Conservation (phyloP, 768 basidiomycete genomes). For the Leccinum pellstonianum region DNA sequence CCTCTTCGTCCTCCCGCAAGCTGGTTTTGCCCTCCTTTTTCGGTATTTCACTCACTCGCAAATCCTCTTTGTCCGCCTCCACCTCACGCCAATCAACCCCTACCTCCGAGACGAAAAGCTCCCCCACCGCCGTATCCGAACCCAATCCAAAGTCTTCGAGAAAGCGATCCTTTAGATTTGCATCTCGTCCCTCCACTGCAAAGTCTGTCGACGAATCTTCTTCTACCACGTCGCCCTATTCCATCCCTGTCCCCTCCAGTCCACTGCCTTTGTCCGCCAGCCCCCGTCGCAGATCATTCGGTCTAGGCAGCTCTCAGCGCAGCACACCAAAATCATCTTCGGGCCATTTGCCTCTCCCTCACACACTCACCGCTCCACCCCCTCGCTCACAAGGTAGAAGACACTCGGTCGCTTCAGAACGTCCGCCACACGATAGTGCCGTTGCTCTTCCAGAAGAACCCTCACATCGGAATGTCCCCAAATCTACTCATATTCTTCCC, state of each 20-base stretch:
- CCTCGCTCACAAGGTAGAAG: slow-evolving; percentile 27
- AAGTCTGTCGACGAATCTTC: slow-evolving; percentile 26
- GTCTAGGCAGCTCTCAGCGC: slow-evolving; percentile 28
- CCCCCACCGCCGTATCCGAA: slow-evolving; percentile 24
- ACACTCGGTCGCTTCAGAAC: slow-evolving; percentile 31
- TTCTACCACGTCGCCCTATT: slow-evolving; percentile 18
- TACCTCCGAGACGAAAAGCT: slow-evolving; percentile 22
- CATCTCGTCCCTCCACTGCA: slow-evolving; percentile 32
- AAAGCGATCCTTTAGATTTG: slow-evolving; percentile 32
- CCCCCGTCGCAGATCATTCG: slow-evolving; percentile 34
- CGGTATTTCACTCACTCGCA: slow-evolving; percentile 31
- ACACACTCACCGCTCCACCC: slow-evolving; percentile 8
- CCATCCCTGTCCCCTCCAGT: slow-evolving; percentile 30
- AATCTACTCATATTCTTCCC: slow-evolving; percentile 6
- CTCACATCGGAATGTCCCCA: slow-evolving; percentile 14
- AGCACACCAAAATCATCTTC: slow-evolving; percentile 32
- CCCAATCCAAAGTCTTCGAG: slow-evolving; percentile 17
- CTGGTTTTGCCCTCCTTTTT: slow-evolving; percentile 24
- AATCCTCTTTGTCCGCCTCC: slow-evolving; percentile 23
- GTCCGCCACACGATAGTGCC: slow-evolving; percentile 32
- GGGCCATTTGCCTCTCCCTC: slow-evolving; percentile 27
- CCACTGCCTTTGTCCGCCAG: slow-evolving; percentile 34
- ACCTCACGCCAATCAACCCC: slow-evolving; percentile 17
- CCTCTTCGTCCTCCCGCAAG: slow-evolving; percentile 28
- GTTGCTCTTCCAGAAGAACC: slow-evolving; percentile 33